Base-by-base conservation (phyloP, 2,329 filamentous ascomycete species). In the Ophiostoma ulmi region DNA sequence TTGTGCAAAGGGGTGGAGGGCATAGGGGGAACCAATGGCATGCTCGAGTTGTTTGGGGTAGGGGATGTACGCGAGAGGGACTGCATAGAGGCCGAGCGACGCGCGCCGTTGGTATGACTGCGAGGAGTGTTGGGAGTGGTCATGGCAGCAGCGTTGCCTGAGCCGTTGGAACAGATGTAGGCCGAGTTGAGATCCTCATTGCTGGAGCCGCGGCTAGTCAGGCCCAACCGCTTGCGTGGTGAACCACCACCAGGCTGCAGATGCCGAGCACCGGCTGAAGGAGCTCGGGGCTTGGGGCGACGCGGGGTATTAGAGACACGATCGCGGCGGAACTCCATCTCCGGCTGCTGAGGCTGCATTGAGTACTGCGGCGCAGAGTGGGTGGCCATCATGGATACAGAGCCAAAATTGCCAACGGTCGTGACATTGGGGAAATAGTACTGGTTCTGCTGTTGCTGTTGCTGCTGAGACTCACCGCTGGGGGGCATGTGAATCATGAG, bases 401-500 rank as follows among this genome's bases (percentile, higher is more conserved):
- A 65, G 35, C 8, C 11, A 70, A 44, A 3, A 41, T 38, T n/a
- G 26, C 58, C 38, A n/a, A 38, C 35, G 17, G 39, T 20, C 22
- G 44, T 63, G n/a, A 72, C 35, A 52, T 58, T 61, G 8, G 71
- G 71, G 63, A 73, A 74, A 69, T 72, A 74, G 70, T 73, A 70
- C 61, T 72, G 73, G 41, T 75, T 71, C 64, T 72, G 71, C 14
- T 36, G 31, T 35, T 73, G 74, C 20, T 74, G 71, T 31, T 73
- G 72, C 36, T 75, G 74, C 38, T 65, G 63, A 4, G 41, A 22
- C 20, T 65, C 63, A 5, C 63, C 55, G 4, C 83, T 80, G 72
- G 84, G 63, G 17, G 83, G 84, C 83, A 85, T 84, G 74, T 86
- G 83, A 71, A 87, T 84, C 82, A 85, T 83, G 71, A 86, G 81